Base-by-base conservation (phyloP, 768 basidiomycete genomes). In the Boletus barrowsii region DNA sequence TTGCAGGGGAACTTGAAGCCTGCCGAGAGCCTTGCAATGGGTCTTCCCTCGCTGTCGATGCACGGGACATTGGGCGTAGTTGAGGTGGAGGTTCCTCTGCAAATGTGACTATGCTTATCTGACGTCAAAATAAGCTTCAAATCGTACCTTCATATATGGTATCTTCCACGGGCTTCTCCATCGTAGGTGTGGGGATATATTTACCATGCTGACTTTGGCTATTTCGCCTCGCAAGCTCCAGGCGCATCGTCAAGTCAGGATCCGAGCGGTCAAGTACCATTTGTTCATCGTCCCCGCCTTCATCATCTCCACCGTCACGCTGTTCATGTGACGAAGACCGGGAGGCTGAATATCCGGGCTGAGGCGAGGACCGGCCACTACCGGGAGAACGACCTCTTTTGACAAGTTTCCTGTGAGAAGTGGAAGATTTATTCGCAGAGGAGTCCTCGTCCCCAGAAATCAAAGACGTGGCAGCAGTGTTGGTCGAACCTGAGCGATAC, bases 211-310 rank as follows among this genome's bases (percentile, higher is more conserved):
- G 91, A 67, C 80, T 88, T 63, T 86, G 78, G 66, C 91, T 92
- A 66, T 97, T 97, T 60, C 82, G 81, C 55, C 90, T 76, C 6
- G 94, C 94, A 46, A 96, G 74, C 57, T 90, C 90, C 48, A 97
- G 72, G 45, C 87, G 85, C 73, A 82, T 77, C 20, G 85, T 79
- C 49, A 96, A 75, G 65, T 95, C 88, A 61, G 80, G 79, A 63
- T 93, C 90, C 15, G 87, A 89, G 47, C 81, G 75, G 57, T 90
- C 86, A 58, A 81, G 70, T 11, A 70, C 68, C 46, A 70, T 53
- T 48, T 75, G 68, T 9, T 74, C 71, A 15, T 71, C 70, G 20
- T 79, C 68, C 40, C 75, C 77, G n/a, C 80, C 82, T 26, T 64
- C 66, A 51, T 82, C 76, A 59, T 76, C 76, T 59, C 55, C 46